Evolutionary conservation across 805 yeast species (phyloP).

Genomic region (Candida hispaniensis): DNA sequence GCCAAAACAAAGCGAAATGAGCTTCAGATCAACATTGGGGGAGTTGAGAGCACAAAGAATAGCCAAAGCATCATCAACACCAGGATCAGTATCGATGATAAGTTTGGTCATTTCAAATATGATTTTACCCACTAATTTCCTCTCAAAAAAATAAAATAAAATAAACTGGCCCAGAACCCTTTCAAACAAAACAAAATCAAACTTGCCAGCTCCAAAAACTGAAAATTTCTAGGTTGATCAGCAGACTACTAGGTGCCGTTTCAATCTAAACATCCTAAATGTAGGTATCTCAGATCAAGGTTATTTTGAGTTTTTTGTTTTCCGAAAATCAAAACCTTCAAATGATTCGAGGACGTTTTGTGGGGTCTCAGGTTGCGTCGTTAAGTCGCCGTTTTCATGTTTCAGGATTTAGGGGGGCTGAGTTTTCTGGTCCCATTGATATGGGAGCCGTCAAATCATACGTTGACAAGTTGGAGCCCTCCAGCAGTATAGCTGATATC

Average conservation of each 20-base stretch:
- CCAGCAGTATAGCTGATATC: slow-evolving; percentile 1
- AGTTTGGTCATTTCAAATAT: slow-evolving; percentile 19
- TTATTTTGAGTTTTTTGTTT: no score
- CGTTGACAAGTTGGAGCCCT: not conserved
- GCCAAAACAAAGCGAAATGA: slow-evolving; percentile 32
- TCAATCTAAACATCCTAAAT: no score
- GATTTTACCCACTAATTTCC: not conserved
- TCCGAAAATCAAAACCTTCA: no score
- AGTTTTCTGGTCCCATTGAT: slow-evolving; percentile 10
- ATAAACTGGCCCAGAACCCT: not conserved
- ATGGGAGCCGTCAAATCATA: slow-evolving; percentile 1
- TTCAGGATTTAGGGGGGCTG: slow-evolving; percentile 1
- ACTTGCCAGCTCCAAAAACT: no score
- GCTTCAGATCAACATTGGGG: slow-evolving; percentile 25
- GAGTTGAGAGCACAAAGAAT: slow-evolving; percentile 30
- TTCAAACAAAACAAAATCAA: no score
- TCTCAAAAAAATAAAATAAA: not conserved
- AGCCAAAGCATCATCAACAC: slow-evolving; percentile 35
- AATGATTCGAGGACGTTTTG: slow-evolving; percentile 1
- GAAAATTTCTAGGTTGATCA: no score
- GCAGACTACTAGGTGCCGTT: no score
- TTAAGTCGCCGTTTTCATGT: slow-evolving; percentile 6
- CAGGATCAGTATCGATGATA: slow-evolving; percentile 35
- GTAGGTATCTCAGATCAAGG: no score
- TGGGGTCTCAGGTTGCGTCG: not conserved